Base-by-base conservation (phyloP, 257 asterid genomes). In the Henckelia pumila region DNA sequence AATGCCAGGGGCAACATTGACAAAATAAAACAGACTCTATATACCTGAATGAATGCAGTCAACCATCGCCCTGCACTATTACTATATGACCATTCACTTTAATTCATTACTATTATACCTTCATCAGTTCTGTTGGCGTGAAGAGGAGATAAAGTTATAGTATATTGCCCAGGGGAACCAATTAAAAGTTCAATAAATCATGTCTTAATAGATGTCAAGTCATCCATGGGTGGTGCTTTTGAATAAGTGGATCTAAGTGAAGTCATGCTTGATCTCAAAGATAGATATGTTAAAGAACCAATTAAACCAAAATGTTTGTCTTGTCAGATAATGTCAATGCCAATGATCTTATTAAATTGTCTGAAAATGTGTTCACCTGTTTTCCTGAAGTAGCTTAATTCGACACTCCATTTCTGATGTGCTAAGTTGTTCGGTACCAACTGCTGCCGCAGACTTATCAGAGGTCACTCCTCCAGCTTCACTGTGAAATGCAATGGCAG, bases 321-420 rank as follows among this genome's bases (percentile, higher is more conserved):
- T 7, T 21, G 35, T 60, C 59, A 49, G 1, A 58, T 59, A 20
- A 47, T 21, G 17, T 28, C 28, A 63, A 13, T 5, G 47, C 22
- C 6, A 16, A 33, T 28, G 8, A 33, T 49, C 63, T 14, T 10
- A 32, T 57, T 29, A 58, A 67, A 56, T 59, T 68, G 8, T 59
- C 24, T 22, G 53, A 25, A 67, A 71, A 64, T 67, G 61, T 20
- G 61, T 62, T 64, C 81, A 91, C 99, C 95, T 81, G 75, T 91
- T 75, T 66, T 88, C 95, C 81, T 88, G 92, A 72, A 93, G 81
- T 70, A 87, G 79, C 81, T 81, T 86, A 75, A 93, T 84, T 44
- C 99, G 84, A 37, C 87, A 87, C 69, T 88, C 92, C 67, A 87
- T 90, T 80, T 90, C 96, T 52, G 85, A 82, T 52, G 72, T 59